Base-by-base conservation (phyloP, 768 basidiomycete species). In the Pulveroboletus sp. region DNA sequence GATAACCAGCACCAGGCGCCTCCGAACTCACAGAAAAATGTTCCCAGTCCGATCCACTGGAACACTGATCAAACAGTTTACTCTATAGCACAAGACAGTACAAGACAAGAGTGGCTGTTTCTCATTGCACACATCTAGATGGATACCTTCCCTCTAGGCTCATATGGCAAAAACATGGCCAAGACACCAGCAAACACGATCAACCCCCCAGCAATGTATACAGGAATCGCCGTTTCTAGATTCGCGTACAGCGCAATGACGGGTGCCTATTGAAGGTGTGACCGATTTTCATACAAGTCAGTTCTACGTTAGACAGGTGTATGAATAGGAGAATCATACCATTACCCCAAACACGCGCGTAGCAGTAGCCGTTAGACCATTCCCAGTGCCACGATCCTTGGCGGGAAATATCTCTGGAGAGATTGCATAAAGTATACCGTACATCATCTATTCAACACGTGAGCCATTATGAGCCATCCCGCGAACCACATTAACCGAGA, bases 381-480 rank as follows among this genome's bases (percentile, higher is more conserved):
- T 85, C 2, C 86, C 86, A 0, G 86, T 89, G 0, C 86, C 86
- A 31, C 86, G 73, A 63, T 87, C 79, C 59, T 84, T 84, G 27
- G 82, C 81, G 11, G 84, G 81, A 62, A 87, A 86, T 5, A 85
- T 71, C 63, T 89, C 85, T 0, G 85, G 79, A 1, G 85, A 80
- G 41, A 85, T 65, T 16, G 85, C 83, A 57, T 86, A 87, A 36
- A 89, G 57, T 2, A 88, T 85, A 6, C 87, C 84, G 43, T 84
- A 88, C 85, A 87, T 88, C 52, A 85, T 78, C 73, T 85, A 49
- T 19, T 5, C 21, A 20, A 44, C 11, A 2, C 5, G n/a, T 53
- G 21, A 53, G 37, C 11, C 25, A 24, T 36, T n/a, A n/a, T n/a
- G n/a, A n/a, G n/a, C n/a, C n/a, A 13, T 27, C 20, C n/a, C n/a